Base-by-base conservation (phyloP, 2,329 filamentous ascomycete species). In the Colletotrichum viniferum region DNA sequence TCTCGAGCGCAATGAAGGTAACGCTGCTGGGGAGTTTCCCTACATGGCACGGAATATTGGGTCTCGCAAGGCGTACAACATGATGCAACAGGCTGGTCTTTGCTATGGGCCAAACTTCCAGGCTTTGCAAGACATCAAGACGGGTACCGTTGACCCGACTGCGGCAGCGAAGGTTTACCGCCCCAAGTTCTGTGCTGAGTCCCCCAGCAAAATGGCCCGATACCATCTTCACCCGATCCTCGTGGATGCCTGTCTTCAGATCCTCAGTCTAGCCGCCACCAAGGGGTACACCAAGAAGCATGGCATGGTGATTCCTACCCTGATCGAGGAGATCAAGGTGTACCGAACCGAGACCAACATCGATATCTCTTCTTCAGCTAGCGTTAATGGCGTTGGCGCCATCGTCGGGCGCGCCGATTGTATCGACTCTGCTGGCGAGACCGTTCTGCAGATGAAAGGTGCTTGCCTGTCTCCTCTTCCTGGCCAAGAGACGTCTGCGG, bases 151-250 rank as follows among this genome's bases (percentile, higher is more conserved):
- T 0, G 74, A 78, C 63, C 71, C 78, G 4, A 7, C 76, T 3
- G 79, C 80, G 3, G 76, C 79, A 5, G 81, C 78, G 2, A 74
- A 58, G 3, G 28, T 76, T 10, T 56, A 56, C 24, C 52, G 52
- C 10, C 52, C 52, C 52, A 56, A 56, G 52, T 26, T 56, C 21
- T 18, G 18, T 10, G 26, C 16, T 3, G 56, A 60, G 56, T 18
- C 26, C 24, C 24, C 26, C 5, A 30, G 62, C 21, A 24, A 64
- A n/a, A 30, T 26, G 32, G 26, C 26, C 7, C 8, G 79, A 2
- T 83, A 86, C 64, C 78, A 81, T 21, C 78, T 87, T 26, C 86
- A 87, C 62, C 86, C 86, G 0, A 80, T 80, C 5, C 82, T 82
- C 65, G 80, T 87, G 24, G 85, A 87, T 71, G 76, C 78, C n/a